phyloP scores from a whole-genome alignment of 169 alveolate genomes.

The Perkinsus olseni region DNA sequence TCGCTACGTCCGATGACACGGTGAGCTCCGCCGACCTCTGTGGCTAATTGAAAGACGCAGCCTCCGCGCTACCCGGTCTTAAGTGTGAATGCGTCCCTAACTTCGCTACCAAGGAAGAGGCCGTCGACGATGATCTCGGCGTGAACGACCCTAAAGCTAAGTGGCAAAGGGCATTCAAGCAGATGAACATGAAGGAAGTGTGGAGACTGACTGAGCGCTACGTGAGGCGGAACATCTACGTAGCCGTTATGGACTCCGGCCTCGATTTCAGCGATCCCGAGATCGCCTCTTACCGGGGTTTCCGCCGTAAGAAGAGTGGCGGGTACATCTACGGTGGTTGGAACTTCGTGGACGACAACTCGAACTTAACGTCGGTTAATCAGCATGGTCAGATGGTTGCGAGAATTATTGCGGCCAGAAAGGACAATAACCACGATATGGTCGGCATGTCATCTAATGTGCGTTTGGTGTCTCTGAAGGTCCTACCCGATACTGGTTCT shows the following conservation, averaged over 20 bases:
- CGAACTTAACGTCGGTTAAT: neutral
- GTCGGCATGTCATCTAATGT: neutral
- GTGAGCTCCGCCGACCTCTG: neutral
- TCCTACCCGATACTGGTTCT: neutral
- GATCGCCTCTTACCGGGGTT: neutral
- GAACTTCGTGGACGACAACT: neutral
- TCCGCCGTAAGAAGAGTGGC: neutral
- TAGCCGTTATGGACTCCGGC: neutral
- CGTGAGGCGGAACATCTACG: neutral
- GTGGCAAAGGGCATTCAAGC: neutral
- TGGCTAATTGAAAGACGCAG: neutral
- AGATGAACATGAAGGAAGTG: neutral
- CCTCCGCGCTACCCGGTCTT: neutral
- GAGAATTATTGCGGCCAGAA: neutral
- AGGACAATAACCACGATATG: neutral
- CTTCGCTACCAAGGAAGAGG: neutral
- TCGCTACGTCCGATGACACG: neutral
- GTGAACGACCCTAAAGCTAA: neutral
- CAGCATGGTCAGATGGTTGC: neutral
- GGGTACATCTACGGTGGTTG: neutral
- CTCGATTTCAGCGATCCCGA: neutral
- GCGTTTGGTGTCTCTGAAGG: neutral
- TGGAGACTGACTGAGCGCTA: neutral
- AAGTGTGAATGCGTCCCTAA: neutral
- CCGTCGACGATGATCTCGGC: neutral